Conservation (phyloP, 2,329 filamentous ascomycete genomes). For the Coccinonectria pachysandricola region DNA sequence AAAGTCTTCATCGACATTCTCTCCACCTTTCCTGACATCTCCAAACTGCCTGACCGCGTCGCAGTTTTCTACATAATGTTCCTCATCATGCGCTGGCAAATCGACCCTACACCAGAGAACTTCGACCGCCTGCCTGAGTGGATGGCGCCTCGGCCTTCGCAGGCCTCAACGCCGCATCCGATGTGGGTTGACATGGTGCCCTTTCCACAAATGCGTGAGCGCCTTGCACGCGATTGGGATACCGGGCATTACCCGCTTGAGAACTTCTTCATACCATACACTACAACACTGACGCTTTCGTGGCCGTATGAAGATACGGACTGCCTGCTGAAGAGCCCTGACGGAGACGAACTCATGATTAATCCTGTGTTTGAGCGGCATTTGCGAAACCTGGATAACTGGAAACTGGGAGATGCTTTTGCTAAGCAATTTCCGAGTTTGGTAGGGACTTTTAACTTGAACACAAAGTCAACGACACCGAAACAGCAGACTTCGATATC, state of each 20-base stretch:
- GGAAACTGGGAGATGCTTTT: conserved; percentile 67
- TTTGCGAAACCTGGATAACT: conserved; percentile 64
- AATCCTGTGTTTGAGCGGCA: conserved; percentile 84
- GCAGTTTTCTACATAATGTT: conserved; percentile 83
- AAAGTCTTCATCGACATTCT: conserved; percentile 81
- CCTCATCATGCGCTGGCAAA: conserved; percentile 75
- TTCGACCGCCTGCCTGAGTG: conserved; percentile 69
- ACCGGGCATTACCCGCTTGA: conserved; percentile 54
- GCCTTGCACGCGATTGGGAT: conserved; percentile 42
- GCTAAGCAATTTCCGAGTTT: conserved; percentile 49
- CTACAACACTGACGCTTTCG: conserved; percentile 63
- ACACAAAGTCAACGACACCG: conserved; percentile 6
- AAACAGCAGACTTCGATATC: background rate
- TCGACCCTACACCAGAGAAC: conserved; percentile 68
- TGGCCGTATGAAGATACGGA: conserved; percentile 75
- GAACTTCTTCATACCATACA: conserved; percentile 76
- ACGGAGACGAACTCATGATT: conserved; percentile 59
- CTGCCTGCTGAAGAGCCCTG: conserved; percentile 50
- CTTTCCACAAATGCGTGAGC: conserved; percentile 68
- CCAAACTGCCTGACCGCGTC: conserved; percentile 68
- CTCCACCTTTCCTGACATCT: conserved; percentile 70
- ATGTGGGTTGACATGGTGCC: conserved; percentile 76
- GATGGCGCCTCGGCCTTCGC: conserved; percentile 54
- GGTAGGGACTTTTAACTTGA: conserved; percentile 20
- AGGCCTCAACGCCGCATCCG: conserved; percentile 59